phyloP scores from a whole-genome alignment of 108 stramenopile genomes.

The Phaeodactylum tricornutum region DNA sequence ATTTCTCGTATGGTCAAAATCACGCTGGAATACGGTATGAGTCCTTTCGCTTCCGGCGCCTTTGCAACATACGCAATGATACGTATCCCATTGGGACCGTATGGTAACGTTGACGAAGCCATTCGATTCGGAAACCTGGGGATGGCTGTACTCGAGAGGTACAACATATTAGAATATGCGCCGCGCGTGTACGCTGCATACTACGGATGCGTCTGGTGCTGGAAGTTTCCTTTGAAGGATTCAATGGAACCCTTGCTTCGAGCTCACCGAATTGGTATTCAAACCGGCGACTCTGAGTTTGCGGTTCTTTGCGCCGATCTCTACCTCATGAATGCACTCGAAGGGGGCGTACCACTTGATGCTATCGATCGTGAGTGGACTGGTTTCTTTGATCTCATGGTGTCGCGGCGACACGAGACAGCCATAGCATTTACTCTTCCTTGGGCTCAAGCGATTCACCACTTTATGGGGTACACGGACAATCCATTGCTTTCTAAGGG shows the following conservation, averaged over 20 bases:
- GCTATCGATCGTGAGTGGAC: neutral
- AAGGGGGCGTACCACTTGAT: neutral
- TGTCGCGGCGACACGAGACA: neutral
- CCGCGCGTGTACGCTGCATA: slow-evolving; percentile 12
- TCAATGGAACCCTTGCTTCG: slow-evolving; percentile 10
- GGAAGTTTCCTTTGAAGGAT: slow-evolving; percentile 8
- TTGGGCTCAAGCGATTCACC: neutral
- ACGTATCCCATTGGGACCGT: slow-evolving; percentile 5
- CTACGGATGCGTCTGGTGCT: slow-evolving; percentile 19
- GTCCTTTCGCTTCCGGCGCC: slow-evolving; percentile 20
- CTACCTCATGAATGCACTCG: slow-evolving; percentile 1
- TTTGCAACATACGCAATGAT: slow-evolving; percentile 36
- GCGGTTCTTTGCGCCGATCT: slow-evolving; percentile 7
- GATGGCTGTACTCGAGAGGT: slow-evolving; percentile 20
- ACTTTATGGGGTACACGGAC: slow-evolving; percentile 6
- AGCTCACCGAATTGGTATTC: slow-evolving; percentile 15
- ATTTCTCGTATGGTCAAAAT: slow-evolving; percentile 29
- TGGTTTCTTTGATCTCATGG: neutral
- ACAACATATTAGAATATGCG: slow-evolving; percentile 12
- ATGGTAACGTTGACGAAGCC: slow-evolving; percentile 17
- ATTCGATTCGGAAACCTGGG: slow-evolving; percentile 25
- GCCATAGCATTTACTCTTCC: neutral
- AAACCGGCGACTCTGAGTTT: slow-evolving; percentile 23
- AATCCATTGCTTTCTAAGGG: slow-evolving; percentile 6
- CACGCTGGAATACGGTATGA: slow-evolving; percentile 22